These are phyloP conservation scores for Trichoderma afroharzianum DNA, from an alignment of 2,329 filamentous ascomycete species.

Conservation along the genomic window DNA sequence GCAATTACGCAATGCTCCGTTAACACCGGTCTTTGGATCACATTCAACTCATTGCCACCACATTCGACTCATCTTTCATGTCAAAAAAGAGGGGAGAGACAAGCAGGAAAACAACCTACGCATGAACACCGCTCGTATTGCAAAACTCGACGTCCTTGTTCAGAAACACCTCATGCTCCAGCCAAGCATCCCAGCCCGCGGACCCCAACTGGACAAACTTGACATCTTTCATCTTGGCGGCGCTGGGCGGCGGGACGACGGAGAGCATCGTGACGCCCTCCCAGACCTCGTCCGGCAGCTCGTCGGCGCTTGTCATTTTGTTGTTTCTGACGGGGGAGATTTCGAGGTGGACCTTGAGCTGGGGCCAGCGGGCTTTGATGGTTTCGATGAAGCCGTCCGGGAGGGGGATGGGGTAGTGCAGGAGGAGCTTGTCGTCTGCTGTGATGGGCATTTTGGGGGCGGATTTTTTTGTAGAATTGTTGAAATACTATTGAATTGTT, in stretches of 20 bases:
- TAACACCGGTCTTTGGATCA: not conserved
- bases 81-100: not conserved
- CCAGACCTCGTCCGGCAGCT: constrained; percentile 32
- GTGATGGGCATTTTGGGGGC: constrained; percentile 25
- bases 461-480: not conserved
- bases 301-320: constrained; percentile 22
- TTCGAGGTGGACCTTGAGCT: constrained; percentile 37
- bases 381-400: constrained; percentile 34
- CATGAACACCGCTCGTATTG: constrained; percentile 40
- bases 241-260: constrained; percentile 31
- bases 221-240: constrained; percentile 32
- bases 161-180: constrained; percentile 32
- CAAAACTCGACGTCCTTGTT: constrained; percentile 37
- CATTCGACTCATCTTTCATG: not conserved
- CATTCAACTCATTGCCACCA: not conserved
- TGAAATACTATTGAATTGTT: too few relatives aligned
- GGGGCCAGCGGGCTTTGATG: constrained; percentile 34
- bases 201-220: constrained; percentile 44
- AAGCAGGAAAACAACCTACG: constrained; percentile 30
- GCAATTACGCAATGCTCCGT: not conserved
- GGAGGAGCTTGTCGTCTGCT: constrained; percentile 37
- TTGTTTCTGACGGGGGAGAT: constrained; percentile 21
- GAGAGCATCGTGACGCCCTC: constrained; percentile 41
- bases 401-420: constrained; percentile 33
- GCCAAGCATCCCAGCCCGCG: constrained; percentile 43